Base-by-base conservation (phyloP, 1,284 basidiomycete genomes). In the Clitocybe nebularis region DNA sequence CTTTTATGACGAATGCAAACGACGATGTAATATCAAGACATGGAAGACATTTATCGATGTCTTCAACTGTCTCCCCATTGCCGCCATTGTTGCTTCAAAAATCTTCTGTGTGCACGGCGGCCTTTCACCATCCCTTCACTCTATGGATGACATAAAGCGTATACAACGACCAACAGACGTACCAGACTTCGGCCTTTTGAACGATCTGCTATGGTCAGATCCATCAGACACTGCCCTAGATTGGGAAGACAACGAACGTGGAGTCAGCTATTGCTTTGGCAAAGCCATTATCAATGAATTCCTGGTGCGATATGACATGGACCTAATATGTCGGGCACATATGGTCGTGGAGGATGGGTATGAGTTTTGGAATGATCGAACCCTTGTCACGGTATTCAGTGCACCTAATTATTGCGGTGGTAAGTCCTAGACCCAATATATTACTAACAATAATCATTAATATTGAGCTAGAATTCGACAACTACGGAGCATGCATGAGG, bases 11-110 rank as follows among this genome's bases (percentile, higher is more conserved):
- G 95, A 99, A 71, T 99, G 96, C 79, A 99, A 99, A 72, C 85
- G 96, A 59, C 82, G 96, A 54, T 95, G 93, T 75, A 98, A 97
- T 67, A 95, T 99, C 78, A 99, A 99, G 74, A 94, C 93, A 28
- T 99, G 96, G 96, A 99, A 98, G 72, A 94, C 93, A 9, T 99
- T 99, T 65, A 93, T 98, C 64, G 96, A 99, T 68, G 95, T 98
- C 32, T 99, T 99, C 80, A 99, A 99, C 69, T 93, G 93, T 56
- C 79, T 99, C 8, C 96, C 96, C 35, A 99, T 99, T 57, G 94
- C 96, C 28, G 94, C 96, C 25, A 91, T 99, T 54, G 95, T 99
- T 39, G 96, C 95, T 8, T 94, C 92, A 55, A 99, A 99, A 74
- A 99, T 99, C 60, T 99, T 99, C 68, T 99, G 95, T 61, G 95